These are phyloP conservation scores for Talaromyces borbonicus DNA, from an alignment of 495 filamentous ascomycete species.

Conservation along the genomic window DNA sequence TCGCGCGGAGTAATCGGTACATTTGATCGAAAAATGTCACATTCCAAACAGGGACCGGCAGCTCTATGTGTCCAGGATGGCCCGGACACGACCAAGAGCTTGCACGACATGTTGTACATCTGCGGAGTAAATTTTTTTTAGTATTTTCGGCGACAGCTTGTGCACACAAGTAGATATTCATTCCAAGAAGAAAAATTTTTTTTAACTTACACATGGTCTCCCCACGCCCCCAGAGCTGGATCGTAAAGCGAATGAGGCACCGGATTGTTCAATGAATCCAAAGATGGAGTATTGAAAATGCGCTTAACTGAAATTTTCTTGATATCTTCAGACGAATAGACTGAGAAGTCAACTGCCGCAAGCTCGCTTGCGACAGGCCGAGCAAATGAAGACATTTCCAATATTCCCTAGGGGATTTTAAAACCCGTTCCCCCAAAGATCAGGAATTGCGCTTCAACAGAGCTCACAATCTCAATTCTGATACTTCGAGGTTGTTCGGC, in stretches of 20 bases:
- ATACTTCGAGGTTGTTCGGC: background rate
- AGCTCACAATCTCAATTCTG: conserved; percentile 9
- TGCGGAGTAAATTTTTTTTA: conserved; percentile 36
- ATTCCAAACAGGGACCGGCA: conserved; percentile 88
- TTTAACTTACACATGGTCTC: conserved; percentile 69
- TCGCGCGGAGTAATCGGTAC: conserved; percentile 68
- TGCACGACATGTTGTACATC: conserved; percentile 83
- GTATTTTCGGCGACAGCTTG: no score
- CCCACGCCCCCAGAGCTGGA: conserved; percentile 83
- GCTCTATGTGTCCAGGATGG: conserved; percentile 89
- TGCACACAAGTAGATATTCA: no score
- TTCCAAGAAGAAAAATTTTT: no score
- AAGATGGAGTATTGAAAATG: conserved; percentile 81
- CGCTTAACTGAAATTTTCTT: conserved; percentile 80
- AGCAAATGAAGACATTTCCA: conserved; percentile 63
- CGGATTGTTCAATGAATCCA: conserved; percentile 79
- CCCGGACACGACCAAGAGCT: conserved; percentile 74
- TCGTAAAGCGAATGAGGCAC: conserved; percentile 87
- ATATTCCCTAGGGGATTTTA: conserved; percentile 21
- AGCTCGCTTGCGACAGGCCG: conserved; percentile 80
- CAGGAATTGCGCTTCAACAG: conserved; percentile 7
- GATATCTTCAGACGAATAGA: conserved; percentile 73
- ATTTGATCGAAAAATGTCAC: conserved; percentile 88
- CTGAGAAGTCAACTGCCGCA: conserved; percentile 78
- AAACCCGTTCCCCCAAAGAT: background rate